Evolutionary conservation across 495 filamentous ascomycete genomes (phyloP), one percentile per base, ranked within the genome.

Genomic region (Penicillium paradoxum): DNA sequence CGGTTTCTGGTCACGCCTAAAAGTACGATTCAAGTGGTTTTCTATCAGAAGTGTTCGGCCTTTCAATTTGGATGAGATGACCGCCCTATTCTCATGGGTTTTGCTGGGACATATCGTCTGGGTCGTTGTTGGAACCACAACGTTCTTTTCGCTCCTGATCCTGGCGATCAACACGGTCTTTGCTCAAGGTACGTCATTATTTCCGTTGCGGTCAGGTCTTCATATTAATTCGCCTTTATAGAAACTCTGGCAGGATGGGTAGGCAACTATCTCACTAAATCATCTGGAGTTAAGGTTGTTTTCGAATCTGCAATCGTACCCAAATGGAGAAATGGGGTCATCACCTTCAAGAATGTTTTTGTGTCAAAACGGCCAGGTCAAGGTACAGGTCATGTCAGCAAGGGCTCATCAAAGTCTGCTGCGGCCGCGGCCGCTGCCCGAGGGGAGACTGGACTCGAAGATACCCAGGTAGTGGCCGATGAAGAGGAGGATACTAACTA

Each of bases 301-400:
- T 98, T 98, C 64, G 93, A 98, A 68, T 97, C 90, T 54, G 93
- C 93, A 13, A 95, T 98, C 58, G 93, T 97, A 13, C 93, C 93
- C 10, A 90, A 86, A 62, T 98, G 93, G 93, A 85, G 81, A 57
- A 85, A 90, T 62, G 91, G 91, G 10, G 91, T 96, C 19, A 98
- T 98, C 54, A 89, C 89, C 0, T 95, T 98, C 73, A 88, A 89
- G 61, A 97, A 96, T 64, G 93, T 98, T 8, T 97, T 97, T 63
- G 88, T 97, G 3, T 97, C 93, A 7, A 78, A 91, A 48, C 76
- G 93, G 49, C 95, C 95, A 10, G 93, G 93, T 2, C 87, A 95
- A 62, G 78, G 74, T 17, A 69, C 71, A 6, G 84, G 80, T 40
- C 80, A 89, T 63, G 95, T 98, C 34, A 92, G 84, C 69, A 97